These are phyloP conservation scores for Yamagishiella unicocca DNA, from an alignment of 139 green algal genomes.

Conservation along the genomic window DNA sequence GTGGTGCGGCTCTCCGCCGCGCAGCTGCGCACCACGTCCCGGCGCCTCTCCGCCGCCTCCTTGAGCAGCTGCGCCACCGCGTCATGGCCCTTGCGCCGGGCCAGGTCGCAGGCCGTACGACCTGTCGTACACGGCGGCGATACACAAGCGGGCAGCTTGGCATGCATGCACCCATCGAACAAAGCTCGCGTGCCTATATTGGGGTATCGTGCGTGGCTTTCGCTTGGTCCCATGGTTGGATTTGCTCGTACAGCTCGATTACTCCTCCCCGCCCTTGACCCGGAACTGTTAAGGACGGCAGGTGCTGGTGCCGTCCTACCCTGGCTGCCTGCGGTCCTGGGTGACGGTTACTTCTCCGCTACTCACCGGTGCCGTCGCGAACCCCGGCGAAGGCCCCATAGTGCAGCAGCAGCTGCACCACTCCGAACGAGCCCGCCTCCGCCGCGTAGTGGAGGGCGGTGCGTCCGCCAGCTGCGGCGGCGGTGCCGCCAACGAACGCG, in stretches of 20 bases:
- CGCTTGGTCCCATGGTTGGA: too few species aligned
- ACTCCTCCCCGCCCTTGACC: too few species aligned
- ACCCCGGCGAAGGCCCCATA: constrained; percentile 33
- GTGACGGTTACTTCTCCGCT: not conserved
- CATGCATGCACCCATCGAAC: too few species aligned
- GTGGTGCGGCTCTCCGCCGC: not conserved
- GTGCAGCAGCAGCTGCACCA: constrained; percentile 28
- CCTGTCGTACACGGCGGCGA: not conserved
- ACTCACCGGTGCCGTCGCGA: constrained; percentile 21
- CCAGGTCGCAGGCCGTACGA: constrained; percentile 37
- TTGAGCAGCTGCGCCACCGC: constrained; percentile 29
- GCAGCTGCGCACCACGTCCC: not conserved
- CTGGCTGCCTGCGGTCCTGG: too few species aligned
- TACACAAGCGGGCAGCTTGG: too few species aligned
- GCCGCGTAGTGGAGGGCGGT: constrained; percentile 33
- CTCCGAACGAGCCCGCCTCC: constrained; percentile 21
- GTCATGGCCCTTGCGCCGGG: constrained; percentile 20
- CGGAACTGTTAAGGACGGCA: too few species aligned
- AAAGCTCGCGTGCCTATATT: too few species aligned
- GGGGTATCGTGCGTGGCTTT: too few species aligned
- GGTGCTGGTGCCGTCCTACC: too few species aligned
- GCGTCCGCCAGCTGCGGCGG: constrained; percentile 5
- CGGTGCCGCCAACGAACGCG: not conserved
- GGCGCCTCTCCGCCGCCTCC: constrained; percentile 10
- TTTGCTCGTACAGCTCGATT: too few species aligned